Conservation (phyloP, 2,329 filamentous ascomycete genomes). For the Ustulina deusta region DNA sequence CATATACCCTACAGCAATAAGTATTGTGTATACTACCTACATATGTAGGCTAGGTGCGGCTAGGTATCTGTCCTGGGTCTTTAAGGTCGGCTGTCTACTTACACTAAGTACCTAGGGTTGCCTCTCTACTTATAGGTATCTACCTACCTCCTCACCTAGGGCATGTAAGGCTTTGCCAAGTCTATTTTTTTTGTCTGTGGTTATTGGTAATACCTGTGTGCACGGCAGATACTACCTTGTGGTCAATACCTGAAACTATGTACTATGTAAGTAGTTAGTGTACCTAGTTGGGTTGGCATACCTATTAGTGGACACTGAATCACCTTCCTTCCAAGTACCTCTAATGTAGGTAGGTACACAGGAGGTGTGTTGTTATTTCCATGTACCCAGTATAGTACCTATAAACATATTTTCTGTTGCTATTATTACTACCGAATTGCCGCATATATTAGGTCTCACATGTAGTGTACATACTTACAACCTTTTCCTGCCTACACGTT, state of each 20-base stretch:
- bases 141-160: background rate
- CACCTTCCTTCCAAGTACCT: too few relatives aligned
- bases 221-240: background rate
- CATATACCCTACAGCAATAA: too few relatives aligned
- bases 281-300: background rate
- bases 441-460: background rate
- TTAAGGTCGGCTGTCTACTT: background rate
- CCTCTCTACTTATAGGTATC: background rate
- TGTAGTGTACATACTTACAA: background rate
- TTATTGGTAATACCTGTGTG: background rate
- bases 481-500: background rate
- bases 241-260: background rate
- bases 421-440: background rate
- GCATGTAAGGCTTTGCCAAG: background rate
- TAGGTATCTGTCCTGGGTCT: background rate
- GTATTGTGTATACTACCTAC: too few relatives aligned
- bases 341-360: background rate
- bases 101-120: background rate
- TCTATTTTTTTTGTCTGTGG: background rate
- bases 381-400: background rate
- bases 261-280: too few relatives aligned
- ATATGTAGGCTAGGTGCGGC: background rate
- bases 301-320: conserved; percentile 2
- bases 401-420: background rate
- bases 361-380: background rate